Evolutionary conservation across 116 monocot genomes (phyloP), one percentile per base, ranked within the genome.

Genomic region (Dioscorea cayenensis): DNA sequence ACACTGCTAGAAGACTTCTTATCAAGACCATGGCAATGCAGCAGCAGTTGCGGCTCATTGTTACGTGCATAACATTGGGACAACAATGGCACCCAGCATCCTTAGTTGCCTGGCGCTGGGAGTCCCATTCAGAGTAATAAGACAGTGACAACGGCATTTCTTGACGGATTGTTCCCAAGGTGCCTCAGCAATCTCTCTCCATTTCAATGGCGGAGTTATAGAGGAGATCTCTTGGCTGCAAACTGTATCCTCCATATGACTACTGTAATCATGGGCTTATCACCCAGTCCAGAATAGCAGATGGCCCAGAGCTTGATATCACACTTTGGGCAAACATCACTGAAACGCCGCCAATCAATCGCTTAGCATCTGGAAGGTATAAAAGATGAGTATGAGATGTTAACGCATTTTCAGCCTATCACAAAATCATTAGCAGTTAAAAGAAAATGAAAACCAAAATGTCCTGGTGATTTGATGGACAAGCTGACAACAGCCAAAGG

Each of bases 261-360:
- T 77, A 68, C 79, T 86, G 74, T 82, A 78, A 86, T 86, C 86
- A 86, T 79, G 6, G 86, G 82, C 64, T 86, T 79, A 17, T 86
- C 82, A 2, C 79, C 79, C 29, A 76, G 76, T 12, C 82, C 86
- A 59, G 82, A 49, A 79, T 70, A 59, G 82, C 82, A 74, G 82
- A 86, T 5, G 86, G 86, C 86, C 86, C n/a, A 86, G 38, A 79
- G 77, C 68, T 79, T 82, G 8, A 79, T 73, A 32, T 86, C 86
- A 74, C 77, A n/a, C n/a, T 79, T 71, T 86, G 86, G 14, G 82
- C 82, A 32, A 74, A 58, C 48, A 35, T 86, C 82, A 60, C 63
- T 73, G 49, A 82, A 82, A 11, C 82, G 55, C 48, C 86, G 25
- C 86, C 86, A 48, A 86, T 86, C 27, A 86, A 51, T 43, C 82